Evolutionary conservation across 139 green algal species (phyloP).

Genomic region (Chlorella sorokiniana): DNA sequence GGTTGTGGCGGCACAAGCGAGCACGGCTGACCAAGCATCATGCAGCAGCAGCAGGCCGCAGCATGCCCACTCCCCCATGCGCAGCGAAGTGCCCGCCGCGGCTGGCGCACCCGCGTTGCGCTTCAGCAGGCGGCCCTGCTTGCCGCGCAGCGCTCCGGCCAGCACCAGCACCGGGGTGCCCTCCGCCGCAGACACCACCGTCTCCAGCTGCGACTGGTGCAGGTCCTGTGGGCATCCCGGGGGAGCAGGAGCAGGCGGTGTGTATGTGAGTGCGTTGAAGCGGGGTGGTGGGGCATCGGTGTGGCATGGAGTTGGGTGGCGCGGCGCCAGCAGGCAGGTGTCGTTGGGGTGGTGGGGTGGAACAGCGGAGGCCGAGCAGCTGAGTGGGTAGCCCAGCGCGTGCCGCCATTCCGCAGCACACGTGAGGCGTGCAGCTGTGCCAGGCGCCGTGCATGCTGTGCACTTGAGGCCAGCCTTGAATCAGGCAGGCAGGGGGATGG

Average conservation of each 20-base stretch:
- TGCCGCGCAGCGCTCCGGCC: conserved; percentile 56
- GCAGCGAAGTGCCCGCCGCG: neutral
- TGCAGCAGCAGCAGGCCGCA: neutral
- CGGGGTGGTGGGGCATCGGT: neutral
- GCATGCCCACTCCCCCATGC: neutral
- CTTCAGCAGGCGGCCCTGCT: conserved; percentile 60
- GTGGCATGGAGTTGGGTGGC: no score
- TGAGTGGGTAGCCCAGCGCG: no score
- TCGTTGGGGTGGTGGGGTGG: neutral
- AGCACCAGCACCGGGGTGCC: conserved; percentile 72
- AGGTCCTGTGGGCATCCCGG: conserved; percentile 45
- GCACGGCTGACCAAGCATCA: neutral
- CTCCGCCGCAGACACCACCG: conserved; percentile 70
- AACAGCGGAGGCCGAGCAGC: no score
- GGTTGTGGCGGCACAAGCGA: no score
- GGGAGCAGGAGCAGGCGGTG: no score
- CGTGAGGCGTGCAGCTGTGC: no score
- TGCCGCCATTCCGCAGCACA: no score
- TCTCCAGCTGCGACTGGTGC: conserved; percentile 71
- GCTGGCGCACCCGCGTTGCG: conserved; percentile 21
- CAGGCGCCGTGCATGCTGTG: no score
- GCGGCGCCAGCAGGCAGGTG: no score
- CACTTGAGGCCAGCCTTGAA: neutral
- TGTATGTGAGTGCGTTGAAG: neutral
- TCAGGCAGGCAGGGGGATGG: neutral